Base-by-base conservation (phyloP, 83 land plant genomes). In the Picea abies region DNA sequence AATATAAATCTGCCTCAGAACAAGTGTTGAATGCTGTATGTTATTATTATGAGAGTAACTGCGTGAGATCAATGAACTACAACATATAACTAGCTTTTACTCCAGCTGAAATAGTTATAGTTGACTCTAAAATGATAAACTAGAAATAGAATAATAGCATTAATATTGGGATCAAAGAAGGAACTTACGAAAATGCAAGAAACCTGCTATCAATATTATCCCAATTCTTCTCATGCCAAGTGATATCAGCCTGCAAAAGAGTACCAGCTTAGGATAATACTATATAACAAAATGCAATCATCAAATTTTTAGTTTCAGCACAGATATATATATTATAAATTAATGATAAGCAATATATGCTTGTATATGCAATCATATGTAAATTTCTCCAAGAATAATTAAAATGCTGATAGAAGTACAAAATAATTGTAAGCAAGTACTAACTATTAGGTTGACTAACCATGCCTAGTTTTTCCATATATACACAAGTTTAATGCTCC, bases 221-320 rank as follows among this genome's bases (percentile, higher is more conserved):
- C 99, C 99, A 97, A 82, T 94, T 90, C 60, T 84, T 86, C 83
- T 97, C 97, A 85, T 97, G 98, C 99, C 99, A 97, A 17, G 97
- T 97, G 5, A 92, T 82, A 84, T 94, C 97, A 77, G 63, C 83
- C 94, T 94, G 88, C 83, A 91, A 67, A 71, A 2, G 2, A 71
- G 19, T 39, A 5, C 25, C 39, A 5, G 0, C n/a, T 71, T 35
- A 3, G 75, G 19, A 71, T 5, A 71, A 67, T 29, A 17, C 10
- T 71, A 35, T 17, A 71, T 35, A 71, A 14, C 29, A 1, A 71
- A 71, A 32, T 15, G 41, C n/a, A 6, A 37, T 8, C 5, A 19
- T 71, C 35, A 12, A 37, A 16, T 71, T 39, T 37, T 39, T 71
- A 71, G 44, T 71, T 3, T 35, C 5, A 15, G 17, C 75, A 71